Percentiles rank a stretch among this genome's conserved stretches.
phyloP scores from a whole-genome alignment of 306 rosid species.

The Vachellia collinsii region DNA sequence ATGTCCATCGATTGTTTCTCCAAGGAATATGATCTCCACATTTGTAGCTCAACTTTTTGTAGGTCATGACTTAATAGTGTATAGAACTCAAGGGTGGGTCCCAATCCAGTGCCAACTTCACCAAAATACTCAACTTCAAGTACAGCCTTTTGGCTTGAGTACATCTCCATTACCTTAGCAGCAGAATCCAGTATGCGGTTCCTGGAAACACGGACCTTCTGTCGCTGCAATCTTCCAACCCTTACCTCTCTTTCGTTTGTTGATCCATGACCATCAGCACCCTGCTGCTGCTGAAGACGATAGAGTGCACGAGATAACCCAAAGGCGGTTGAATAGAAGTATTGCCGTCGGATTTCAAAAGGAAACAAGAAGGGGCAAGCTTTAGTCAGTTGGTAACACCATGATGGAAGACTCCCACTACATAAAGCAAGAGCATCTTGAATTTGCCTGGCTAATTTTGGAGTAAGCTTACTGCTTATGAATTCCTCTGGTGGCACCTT shows the following conservation, averaged over 20 bases:
- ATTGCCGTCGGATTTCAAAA: constrained; percentile 92
- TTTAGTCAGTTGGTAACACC: constrained; percentile 99
- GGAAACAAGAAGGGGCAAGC: constrained; percentile 99
- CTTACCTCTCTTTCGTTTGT: constrained; percentile 89
- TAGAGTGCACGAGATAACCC: constrained; percentile 94
- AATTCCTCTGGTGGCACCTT: constrained; percentile 80
- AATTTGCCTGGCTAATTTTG: constrained; percentile 93
- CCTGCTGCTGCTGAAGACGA: constrained; percentile 99
- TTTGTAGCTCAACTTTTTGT: constrained; percentile 78
- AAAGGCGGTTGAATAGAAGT: constrained; percentile 96
- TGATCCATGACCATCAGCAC: constrained; percentile 95
- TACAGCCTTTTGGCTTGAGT: constrained; percentile 97
- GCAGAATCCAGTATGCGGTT: constrained; percentile 98
- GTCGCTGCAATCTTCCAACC: constrained; percentile 98
- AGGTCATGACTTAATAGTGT: constrained; percentile 94
- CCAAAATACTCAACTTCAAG: constrained; percentile 99
- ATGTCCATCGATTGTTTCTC: constrained; percentile 64
- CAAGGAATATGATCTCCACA: constrained; percentile 87
- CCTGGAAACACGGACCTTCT: constrained; percentile 95
- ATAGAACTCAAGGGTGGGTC: constrained; percentile 98
- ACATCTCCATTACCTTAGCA: constrained; percentile 99
- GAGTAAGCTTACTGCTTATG: constrained; percentile 93
- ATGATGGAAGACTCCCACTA: constrained; percentile 97
- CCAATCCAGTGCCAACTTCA: constrained; percentile 99
- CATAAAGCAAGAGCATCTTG: constrained; percentile 99